phyloP scores from a whole-genome alignment of 2,329 filamentous ascomycete species.

The Pseudophaeomoniella oleicola region DNA sequence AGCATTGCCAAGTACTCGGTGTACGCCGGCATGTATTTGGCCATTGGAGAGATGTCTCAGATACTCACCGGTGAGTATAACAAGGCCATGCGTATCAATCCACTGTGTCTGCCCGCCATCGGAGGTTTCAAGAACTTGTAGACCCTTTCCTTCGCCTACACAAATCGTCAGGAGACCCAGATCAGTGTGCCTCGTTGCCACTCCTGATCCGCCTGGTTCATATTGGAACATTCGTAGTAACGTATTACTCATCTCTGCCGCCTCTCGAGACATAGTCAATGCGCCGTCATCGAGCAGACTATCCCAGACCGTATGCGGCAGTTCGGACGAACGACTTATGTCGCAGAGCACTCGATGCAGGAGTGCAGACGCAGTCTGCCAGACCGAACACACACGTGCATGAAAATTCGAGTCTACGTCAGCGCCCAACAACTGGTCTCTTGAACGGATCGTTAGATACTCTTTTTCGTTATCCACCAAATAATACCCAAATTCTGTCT shows the following conservation, averaged over 20 bases:
- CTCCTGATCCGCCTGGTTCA: constrained; percentile 9
- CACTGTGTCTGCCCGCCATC: constrained; percentile 4
- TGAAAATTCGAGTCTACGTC: constrained; percentile 1
- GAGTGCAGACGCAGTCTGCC: constrained; percentile 9
- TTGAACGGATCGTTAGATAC: constrained; percentile 14
- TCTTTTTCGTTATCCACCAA: constrained; percentile 13
- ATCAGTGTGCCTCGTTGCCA: constrained; percentile 13
- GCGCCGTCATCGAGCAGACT: constrained; percentile 10
- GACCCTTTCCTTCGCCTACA: constrained; percentile 11
- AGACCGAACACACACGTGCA: constrained; percentile 6
- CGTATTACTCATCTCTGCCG: constrained; percentile 8
- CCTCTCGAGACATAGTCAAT: constrained; percentile 6
- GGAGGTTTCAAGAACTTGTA: constrained; percentile 11
- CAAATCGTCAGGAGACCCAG: constrained; percentile 16
- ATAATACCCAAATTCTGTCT: constrained; percentile 15
- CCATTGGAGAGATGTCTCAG: constrained; percentile 9
- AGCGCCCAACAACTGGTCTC: not conserved
- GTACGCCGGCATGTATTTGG: constrained; percentile 10
- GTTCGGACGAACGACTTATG: constrained; percentile 9
- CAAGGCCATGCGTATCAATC: constrained; percentile 9
- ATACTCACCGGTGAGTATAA: constrained; percentile 12
- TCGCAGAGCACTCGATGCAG: constrained; percentile 15
- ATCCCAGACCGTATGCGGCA: constrained; percentile 11
- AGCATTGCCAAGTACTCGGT: constrained; percentile 13
- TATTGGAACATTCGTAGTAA: constrained; percentile 16